These are phyloP conservation scores for Termitomyces heimii DNA, from an alignment of 768 basidiomycete species.

Conservation along the genomic window DNA sequence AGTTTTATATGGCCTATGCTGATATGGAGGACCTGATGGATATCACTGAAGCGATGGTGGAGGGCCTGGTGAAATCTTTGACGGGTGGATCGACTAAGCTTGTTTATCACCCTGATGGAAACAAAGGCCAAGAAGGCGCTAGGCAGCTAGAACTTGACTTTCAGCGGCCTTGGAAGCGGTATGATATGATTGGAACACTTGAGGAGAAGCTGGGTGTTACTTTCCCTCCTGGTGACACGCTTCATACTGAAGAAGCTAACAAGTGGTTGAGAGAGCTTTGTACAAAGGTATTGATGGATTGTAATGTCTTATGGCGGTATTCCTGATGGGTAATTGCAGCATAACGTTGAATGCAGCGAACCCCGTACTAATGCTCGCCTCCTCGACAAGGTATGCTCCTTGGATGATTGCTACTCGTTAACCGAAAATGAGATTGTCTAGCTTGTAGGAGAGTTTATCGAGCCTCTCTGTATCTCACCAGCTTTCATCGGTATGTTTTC, in stretches of 20 bases:
- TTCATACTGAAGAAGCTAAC: constrained; percentile 86
- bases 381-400: constrained; percentile 74
- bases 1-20: constrained; percentile 99
- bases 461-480: constrained; percentile 93
- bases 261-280: constrained; percentile 82
- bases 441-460: constrained; percentile 98
- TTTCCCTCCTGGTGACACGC: constrained; percentile 89
- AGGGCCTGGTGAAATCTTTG: constrained; percentile 85
- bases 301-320: neutral
- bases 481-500: constrained; percentile 76
- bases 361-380: constrained; percentile 93
- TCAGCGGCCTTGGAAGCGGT: constrained; percentile 93
- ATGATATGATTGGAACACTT: constrained; percentile 95
- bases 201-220: constrained; percentile 89
- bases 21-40: constrained; percentile 99
- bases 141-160: constrained; percentile 78
- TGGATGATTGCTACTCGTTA: neutral
- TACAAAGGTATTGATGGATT: constrained; percentile 58
- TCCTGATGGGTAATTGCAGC: constrained; percentile 36
- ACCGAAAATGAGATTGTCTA: constrained; percentile 18
- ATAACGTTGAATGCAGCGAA: constrained; percentile 94
- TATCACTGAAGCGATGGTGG: constrained; percentile 84
- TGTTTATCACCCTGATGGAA: constrained; percentile 90
- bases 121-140: constrained; percentile 63
- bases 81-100: constrained; percentile 78